Base-by-base conservation (phyloP, 1,284 basidiomycete genomes). In the Microbotryum saponariae region DNA sequence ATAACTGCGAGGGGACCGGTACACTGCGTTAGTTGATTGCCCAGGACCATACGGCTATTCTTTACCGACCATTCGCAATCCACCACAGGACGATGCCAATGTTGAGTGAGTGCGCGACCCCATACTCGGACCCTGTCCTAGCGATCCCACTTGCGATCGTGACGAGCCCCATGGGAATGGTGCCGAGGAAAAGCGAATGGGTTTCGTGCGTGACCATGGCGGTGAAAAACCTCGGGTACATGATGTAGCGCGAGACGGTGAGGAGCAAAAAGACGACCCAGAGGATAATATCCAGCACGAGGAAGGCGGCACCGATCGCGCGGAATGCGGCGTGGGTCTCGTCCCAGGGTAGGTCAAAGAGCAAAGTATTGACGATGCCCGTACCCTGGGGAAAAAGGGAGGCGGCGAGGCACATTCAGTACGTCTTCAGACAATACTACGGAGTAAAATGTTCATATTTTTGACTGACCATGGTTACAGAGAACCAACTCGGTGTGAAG, bases 171-270 rank as follows among this genome's bases (percentile, higher is more conserved):
- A 70, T 71, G 25, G 65, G 62, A 27, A 62, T 33, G 8, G 56
- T 60, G 6, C 70, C 69, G 27, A 70, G 47, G 56, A 71, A 72
- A 20, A 72, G 58, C 18, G 64, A 64, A 45, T 72, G 70, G 20
- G 68, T 68, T 55, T 72, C 70, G 51, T 73, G 66, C 7, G 42
- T 42, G 20, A 73, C 42, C 67, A 71, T 71, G n/a, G 61, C 70
- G 21, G 56, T 12, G 27, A 70, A 70, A 54, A 73, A 67, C 12
- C 55, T 33, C 3, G 70, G 70, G 51, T 69, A 72, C 9, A 73
- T 57, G 14, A 54, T 51, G 57, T 73, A 73, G 4, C 71, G 66
- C 21, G 64, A 45, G 37, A 71, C 49, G 44, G 70, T 68, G 46
- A 73, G 58, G 45, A 63, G 4, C n/a, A 60, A 51, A 42, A 73